phyloP scores from a whole-genome alignment of 1,284 basidiomycete species.

The Porogramme epimiltina region DNA sequence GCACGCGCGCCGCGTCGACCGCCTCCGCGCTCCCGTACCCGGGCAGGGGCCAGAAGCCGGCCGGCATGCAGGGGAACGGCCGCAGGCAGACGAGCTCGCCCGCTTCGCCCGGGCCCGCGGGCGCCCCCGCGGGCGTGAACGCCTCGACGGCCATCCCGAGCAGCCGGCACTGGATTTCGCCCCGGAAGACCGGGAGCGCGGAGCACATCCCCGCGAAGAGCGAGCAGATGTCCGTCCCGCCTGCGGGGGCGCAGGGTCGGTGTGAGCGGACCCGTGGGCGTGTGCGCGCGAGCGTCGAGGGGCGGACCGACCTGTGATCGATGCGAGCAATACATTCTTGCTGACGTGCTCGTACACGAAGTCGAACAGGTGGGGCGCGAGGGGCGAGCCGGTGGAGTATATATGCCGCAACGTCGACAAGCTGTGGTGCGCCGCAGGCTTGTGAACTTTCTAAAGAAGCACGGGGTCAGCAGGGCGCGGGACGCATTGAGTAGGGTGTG shows the following conservation, averaged over 20 bases:
- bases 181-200: slow-evolving; percentile 78
- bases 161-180: slow-evolving; percentile 86
- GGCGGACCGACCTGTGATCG: slow-evolving; percentile 67
- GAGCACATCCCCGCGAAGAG: slow-evolving; percentile 85
- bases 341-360: slow-evolving; percentile 77
- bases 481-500: not conserved
- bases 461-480: not conserved
- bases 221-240: slow-evolving; percentile 87
- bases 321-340: slow-evolving; percentile 70
- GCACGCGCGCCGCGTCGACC: slow-evolving; percentile 58
- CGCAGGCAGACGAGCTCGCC: slow-evolving; percentile 76
- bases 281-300: not conserved
- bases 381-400: slow-evolving; percentile 84
- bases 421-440: slow-evolving; percentile 64
- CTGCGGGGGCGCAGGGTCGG: slow-evolving; percentile 35
- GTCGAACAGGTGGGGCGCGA: slow-evolving; percentile 76
- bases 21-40: slow-evolving; percentile 62
- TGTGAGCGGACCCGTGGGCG: too few species aligned
- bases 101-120: slow-evolving; percentile 48
- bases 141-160: slow-evolving; percentile 79
- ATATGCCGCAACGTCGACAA: slow-evolving; percentile 71
- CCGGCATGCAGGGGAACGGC: slow-evolving; percentile 86
- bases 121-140: slow-evolving; percentile 48
- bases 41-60: slow-evolving; percentile 82
- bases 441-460: slow-evolving; percentile 58